Conservation (phyloP, 2,329 filamentous ascomycete genomes). For the Elsinoe necatrix region DNA sequence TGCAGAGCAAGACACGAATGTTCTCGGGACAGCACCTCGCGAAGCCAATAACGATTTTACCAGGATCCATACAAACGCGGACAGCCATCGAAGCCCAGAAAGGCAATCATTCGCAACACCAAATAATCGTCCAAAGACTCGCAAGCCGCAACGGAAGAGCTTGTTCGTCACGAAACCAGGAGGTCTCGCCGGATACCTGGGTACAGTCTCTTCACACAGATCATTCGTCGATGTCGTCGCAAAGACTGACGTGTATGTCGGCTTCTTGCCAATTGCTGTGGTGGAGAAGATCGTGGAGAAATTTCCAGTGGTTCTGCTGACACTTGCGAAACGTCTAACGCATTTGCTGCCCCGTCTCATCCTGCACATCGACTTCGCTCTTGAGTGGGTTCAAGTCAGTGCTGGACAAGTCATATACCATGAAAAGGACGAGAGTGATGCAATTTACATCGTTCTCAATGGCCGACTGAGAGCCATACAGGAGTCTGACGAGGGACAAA, state of each 20-base stretch:
- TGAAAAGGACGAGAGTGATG: constrained; percentile 89
- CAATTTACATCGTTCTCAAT: constrained; percentile 96
- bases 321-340: constrained; percentile 91
- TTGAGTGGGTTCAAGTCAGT: constrained; percentile 97
- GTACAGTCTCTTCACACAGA: constrained; percentile 86
- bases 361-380: constrained; percentile 91
- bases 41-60: constrained; percentile 27
- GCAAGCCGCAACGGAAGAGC: constrained; percentile 54
- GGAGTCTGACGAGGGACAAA: constrained; percentile 69
- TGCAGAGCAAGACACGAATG: constrained; percentile 46
- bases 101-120: constrained; percentile 19
- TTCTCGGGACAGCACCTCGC: constrained; percentile 35
- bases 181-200: constrained; percentile 86
- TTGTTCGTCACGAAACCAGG: constrained; percentile 91
- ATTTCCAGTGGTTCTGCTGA: constrained; percentile 84
- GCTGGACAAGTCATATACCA: constrained; percentile 92
- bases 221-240: constrained; percentile 96
- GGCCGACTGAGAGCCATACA: constrained; percentile 78
- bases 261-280: constrained; percentile 76
- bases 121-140: constrained; percentile 35
- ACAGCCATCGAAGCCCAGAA: constrained; percentile 18
- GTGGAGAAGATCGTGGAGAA: constrained; percentile 87
- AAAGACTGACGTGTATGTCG: constrained; percentile 97
- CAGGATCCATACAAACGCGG: constrained; percentile 14
- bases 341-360: constrained; percentile 81